Conservation (phyloP, 257 asterid species). For the Fraxinus cuspidata region DNA sequence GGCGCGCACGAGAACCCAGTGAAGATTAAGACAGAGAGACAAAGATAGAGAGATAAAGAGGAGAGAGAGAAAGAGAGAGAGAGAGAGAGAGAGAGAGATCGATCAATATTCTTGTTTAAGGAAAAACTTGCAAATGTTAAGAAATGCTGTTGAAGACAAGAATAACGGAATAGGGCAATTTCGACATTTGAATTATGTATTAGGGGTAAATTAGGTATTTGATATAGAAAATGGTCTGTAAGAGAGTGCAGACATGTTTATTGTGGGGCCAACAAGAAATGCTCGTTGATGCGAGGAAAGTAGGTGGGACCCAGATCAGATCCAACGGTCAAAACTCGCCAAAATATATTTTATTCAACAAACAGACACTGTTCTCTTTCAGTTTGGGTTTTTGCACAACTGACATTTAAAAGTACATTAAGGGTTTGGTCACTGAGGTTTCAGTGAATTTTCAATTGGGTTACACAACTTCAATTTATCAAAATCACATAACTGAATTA, state of each 20-base stretch:
- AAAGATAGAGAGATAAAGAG: not conserved
- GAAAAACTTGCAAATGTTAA: constrained; percentile 25
- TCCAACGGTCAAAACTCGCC: not conserved
- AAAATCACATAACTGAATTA: too few species aligned
- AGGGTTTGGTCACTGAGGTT: too few species aligned
- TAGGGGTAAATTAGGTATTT: not conserved
- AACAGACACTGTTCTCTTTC: too few species aligned
- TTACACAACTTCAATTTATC: too few species aligned
- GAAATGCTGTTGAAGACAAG: constrained; percentile 28
- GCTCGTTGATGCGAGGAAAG: constrained; percentile 24
- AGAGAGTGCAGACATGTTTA: constrained; percentile 30
- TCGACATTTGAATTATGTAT: constrained; percentile 20
- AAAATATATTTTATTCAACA: not conserved
- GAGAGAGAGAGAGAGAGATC: not conserved
- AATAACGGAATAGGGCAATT: constrained; percentile 41
- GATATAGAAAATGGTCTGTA: constrained; percentile 24
- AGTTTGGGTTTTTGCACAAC: not conserved
- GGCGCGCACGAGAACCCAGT: constrained; percentile 20
- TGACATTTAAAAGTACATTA: not conserved
- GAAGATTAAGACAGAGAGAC: constrained; percentile 4
- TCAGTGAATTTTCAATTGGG: too few species aligned
- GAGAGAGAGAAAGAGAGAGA: not conserved
- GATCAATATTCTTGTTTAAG: constrained; percentile 10
- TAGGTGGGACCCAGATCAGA: constrained; percentile 27
- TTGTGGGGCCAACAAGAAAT: constrained; percentile 12